These are phyloP conservation scores for Rhizopogon parksii DNA, from an alignment of 1,284 basidiomycete genomes.

Conservation along the genomic window DNA sequence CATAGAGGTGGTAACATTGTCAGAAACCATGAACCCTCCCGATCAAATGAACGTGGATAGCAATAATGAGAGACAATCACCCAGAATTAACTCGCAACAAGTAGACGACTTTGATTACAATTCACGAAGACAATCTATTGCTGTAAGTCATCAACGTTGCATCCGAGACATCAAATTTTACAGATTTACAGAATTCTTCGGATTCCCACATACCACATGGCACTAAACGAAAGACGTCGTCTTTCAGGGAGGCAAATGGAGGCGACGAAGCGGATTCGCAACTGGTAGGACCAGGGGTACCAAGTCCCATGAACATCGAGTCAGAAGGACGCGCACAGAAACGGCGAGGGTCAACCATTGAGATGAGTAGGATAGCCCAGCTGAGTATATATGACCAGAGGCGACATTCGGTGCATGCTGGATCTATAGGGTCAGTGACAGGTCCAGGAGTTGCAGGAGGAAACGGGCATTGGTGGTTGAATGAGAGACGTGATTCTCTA, in stretches of 20 bases:
- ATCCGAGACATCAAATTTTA: constrained; percentile 1
- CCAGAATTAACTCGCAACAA: constrained; percentile 26
- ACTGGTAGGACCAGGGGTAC: constrained; percentile 60
- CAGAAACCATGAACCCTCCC: constrained; percentile 30
- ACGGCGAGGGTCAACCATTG: constrained; percentile 71
- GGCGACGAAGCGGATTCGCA: constrained; percentile 60
- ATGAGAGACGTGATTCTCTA: constrained; percentile 66
- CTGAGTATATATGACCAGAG: constrained; percentile 65
- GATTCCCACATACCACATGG: constrained; percentile 46
- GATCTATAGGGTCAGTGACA: constrained; percentile 30
- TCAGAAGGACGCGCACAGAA: constrained; percentile 66
- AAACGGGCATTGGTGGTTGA: constrained; percentile 44
- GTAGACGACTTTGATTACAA: constrained; percentile 51
- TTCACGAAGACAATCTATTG: constrained; percentile 62
- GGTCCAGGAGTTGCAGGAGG: constrained; percentile 22
- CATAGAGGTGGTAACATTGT: constrained; percentile 5
- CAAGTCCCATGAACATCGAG: constrained; percentile 49
- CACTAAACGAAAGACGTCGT: constrained; percentile 74
- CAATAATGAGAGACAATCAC: constrained; percentile 23
- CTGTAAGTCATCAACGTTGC: constrained; percentile 32
- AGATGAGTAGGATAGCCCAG: constrained; percentile 64
- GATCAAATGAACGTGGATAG: constrained; percentile 44
- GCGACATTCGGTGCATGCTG: constrained; percentile 65
- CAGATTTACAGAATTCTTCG: constrained; percentile 23
- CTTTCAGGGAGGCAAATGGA: constrained; percentile 48